These are phyloP conservation scores for Eucalyptus shirleyi DNA, from an alignment of 345 rosid species.

Conservation along the genomic window DNA sequence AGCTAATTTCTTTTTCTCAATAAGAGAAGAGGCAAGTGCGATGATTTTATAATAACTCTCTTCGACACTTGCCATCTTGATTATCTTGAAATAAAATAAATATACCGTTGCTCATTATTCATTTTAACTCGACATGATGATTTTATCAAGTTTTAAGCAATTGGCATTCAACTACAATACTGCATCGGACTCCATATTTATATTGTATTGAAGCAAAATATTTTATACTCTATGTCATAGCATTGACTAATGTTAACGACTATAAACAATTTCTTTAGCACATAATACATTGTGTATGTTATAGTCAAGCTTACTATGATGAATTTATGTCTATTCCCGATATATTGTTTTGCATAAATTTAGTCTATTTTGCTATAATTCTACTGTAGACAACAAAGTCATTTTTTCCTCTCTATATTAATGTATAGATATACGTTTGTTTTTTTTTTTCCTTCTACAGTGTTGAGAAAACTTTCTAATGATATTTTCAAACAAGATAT, in stretches of 20 bases:
- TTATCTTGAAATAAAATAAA: neutral
- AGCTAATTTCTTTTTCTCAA: neutral
- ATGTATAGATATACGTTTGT: neutral
- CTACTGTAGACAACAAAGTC: neutral
- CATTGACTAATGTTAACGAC: neutral
- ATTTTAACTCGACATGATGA: neutral
- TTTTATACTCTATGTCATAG: neutral
- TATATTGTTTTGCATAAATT: neutral
- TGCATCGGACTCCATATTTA: neutral
- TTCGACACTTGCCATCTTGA: rapidly evolving
- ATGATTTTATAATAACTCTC: too few relatives aligned
- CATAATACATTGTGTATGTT: neutral
- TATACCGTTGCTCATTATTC: neutral
- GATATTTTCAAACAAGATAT: too few relatives aligned
- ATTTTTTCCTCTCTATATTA: neutral
- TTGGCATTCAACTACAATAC: neutral
- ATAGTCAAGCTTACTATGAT: neutral
- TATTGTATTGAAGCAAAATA: neutral
- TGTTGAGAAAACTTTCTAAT: neutral
- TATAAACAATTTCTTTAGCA: neutral
- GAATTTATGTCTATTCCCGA: neutral
- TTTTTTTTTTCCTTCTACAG: neutral
- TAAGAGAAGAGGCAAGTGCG: neutral
- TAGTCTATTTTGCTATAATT: neutral
- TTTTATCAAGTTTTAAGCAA: neutral